Evolutionary conservation across 495 filamentous ascomycete genomes (phyloP).

Genomic region (Penicilliopsis zonata): DNA sequence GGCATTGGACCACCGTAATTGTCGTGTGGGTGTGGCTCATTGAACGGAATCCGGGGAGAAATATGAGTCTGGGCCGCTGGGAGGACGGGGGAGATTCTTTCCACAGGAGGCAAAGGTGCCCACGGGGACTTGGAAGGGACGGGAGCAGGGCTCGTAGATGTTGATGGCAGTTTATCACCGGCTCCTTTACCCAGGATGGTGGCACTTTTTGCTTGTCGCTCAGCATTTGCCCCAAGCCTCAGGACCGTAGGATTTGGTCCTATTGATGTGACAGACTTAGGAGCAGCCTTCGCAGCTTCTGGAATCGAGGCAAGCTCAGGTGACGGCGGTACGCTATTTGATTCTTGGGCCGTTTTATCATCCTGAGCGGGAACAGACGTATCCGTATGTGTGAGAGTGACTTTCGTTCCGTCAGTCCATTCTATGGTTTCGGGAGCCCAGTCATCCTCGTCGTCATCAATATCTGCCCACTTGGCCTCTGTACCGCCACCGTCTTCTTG

Average conservation of each 20-base stretch:
- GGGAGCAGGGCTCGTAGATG: slow-evolving; percentile 67
- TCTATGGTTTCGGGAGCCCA: slow-evolving; percentile 95
- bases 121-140: slow-evolving; percentile 80
- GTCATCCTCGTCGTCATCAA: slow-evolving; percentile 96
- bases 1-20: slow-evolving; percentile 21
- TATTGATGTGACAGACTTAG: slow-evolving; percentile 36
- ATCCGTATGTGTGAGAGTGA: slow-evolving; percentile 51
- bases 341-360: slow-evolving; percentile 2
- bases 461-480: slow-evolving; percentile 93
- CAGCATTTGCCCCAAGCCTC: slow-evolving; percentile 36
- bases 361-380: slow-evolving; percentile 12
- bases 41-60: slow-evolving; percentile 10
- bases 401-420: slow-evolving; percentile 96
- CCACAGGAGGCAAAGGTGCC: slow-evolving; percentile 75
- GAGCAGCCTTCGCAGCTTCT: slow-evolving; percentile 19
- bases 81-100: slow-evolving; percentile 60
- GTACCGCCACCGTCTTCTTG: slow-evolving; percentile 72
- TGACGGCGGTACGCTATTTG: slow-evolving; percentile 2
- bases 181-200: slow-evolving; percentile 54
- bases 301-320: slow-evolving; percentile 9
- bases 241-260: slow-evolving; percentile 44
- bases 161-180: slow-evolving; percentile 62
- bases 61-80: slow-evolving; percentile 28
- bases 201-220: slow-evolving; percentile 37
- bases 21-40: slow-evolving; percentile 23